Evolutionary conservation across 441 rosid species (phyloP).

Genomic region (Croton setiger): DNA sequence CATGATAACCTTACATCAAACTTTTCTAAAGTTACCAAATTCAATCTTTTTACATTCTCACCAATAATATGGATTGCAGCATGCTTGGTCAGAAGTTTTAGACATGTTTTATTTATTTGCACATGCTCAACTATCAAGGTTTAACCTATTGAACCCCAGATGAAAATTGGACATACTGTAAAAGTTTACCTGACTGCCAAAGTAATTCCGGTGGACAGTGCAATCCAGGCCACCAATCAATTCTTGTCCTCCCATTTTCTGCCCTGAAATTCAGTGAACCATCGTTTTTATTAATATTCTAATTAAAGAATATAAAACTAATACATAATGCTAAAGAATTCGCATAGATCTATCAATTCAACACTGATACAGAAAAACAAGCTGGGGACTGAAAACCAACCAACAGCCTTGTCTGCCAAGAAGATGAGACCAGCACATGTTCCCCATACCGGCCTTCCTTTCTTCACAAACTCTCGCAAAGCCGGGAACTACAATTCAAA

Average conservation of each 20-base stretch:
- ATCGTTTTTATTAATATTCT: not conserved
- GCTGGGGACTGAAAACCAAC: slow-evolving; percentile 38
- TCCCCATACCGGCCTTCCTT: slow-evolving; percentile 97
- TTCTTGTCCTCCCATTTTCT: slow-evolving; percentile 89
- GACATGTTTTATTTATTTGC: not conserved
- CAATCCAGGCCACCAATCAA: slow-evolving; percentile 86
- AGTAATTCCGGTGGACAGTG: slow-evolving; percentile 78
- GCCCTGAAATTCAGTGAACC: slow-evolving; percentile 46
- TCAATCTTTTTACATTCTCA: not conserved
- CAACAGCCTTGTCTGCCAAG: slow-evolving; percentile 78
- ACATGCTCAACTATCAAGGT: not conserved
- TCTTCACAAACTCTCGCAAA: slow-evolving; percentile 71
- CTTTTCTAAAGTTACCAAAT: not conserved
- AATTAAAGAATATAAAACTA: not conserved
- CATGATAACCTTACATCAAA: not conserved
- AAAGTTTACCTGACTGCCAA: slow-evolving; percentile 82
- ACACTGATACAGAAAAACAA: not conserved
- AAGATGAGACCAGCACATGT: slow-evolving; percentile 96
- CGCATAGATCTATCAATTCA: not conserved
- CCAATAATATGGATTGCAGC: not conserved
- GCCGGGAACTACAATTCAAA: slow-evolving; percentile 66
- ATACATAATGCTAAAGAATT: not conserved
- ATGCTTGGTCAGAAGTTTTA: not conserved
- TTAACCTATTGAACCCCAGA: not conserved
- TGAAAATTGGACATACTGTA: not conserved